Conservation (phyloP, 148 eudicot species). For the Rhododendron mucronatum region DNA sequence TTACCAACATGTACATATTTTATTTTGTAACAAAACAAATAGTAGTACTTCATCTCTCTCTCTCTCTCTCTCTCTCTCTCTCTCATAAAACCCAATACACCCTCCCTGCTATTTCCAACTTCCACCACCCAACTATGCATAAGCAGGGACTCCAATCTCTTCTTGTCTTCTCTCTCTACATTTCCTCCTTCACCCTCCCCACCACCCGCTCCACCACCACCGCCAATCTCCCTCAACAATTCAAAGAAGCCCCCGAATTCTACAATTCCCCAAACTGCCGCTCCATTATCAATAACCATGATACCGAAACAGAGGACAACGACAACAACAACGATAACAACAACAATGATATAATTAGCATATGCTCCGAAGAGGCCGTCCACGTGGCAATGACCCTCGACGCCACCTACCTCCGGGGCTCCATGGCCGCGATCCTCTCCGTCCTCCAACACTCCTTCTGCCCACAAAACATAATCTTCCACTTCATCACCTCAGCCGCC, state of each 20-base stretch:
- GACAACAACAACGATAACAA: background rate
- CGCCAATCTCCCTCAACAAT: constrained; percentile 21
- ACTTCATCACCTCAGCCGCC: constrained; percentile 47
- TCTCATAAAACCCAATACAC: constrained; percentile 1
- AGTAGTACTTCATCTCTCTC: background rate
- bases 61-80: background rate
- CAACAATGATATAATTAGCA: background rate
- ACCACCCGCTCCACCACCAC: background rate
- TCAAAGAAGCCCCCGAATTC: constrained; percentile 72
- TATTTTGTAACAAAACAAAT: too few species aligned
- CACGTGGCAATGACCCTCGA: constrained; percentile 90
- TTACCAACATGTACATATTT: too few species aligned
- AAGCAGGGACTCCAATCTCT: background rate
- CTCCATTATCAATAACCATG: background rate
- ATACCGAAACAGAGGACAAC: background rate
- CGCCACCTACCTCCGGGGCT: constrained; percentile 72
- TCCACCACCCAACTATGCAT: constrained; percentile 14
- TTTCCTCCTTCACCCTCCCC: background rate
- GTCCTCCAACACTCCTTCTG: constrained; percentile 78
- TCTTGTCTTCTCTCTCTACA: background rate
- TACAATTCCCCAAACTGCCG: constrained; percentile 65
- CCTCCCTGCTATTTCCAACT: constrained; percentile 5
- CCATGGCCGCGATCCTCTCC: constrained; percentile 79
- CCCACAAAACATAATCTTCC: constrained; percentile 69
- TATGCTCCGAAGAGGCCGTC: constrained; percentile 52